Percentiles rank a stretch among this genome's conserved stretches.
Evolutionary conservation across 2,329 filamentous ascomycete species (phyloP).

Genomic region (Ophiostoma sp.): DNA sequence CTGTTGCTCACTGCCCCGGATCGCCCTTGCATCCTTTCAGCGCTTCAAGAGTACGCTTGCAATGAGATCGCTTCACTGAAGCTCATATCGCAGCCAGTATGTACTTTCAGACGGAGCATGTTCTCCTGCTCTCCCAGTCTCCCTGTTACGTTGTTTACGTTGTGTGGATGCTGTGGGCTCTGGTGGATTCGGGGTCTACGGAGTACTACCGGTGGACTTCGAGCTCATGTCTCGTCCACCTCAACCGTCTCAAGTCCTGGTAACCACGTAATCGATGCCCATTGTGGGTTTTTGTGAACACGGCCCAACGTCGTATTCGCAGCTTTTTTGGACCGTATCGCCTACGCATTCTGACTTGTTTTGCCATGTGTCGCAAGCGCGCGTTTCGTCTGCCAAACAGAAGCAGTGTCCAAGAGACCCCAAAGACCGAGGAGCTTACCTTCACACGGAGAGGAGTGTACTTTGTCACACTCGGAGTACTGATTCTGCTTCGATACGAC

Average conservation of each 20-base stretch:
- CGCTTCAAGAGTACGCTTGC: background rate
- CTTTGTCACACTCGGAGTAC: background rate
- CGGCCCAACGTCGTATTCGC: background rate
- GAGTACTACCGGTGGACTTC: background rate
- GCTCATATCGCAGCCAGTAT: background rate
- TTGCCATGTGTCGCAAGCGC: slow-evolving; percentile 13
- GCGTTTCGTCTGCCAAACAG: slow-evolving; percentile 15
- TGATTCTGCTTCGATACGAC: background rate
- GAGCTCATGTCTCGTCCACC: background rate
- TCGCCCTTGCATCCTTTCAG: background rate
- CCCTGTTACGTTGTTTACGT: background rate
- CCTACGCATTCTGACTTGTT: background rate
- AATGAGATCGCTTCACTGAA: background rate
- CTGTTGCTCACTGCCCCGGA: background rate
- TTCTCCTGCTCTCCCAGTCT: background rate
- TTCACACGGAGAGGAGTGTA: background rate
- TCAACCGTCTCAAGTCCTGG: background rate
- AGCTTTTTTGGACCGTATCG: background rate
- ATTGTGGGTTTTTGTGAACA: background rate
- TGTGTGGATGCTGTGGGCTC: background rate
- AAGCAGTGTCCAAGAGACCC: background rate
- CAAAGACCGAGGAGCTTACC: background rate
- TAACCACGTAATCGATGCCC: background rate
- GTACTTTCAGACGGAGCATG: background rate
- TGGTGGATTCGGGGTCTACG: background rate